Evolutionary conservation across 2,329 filamentous ascomycete genomes (phyloP), one percentile per base, ranked within the genome.

Genomic region (Arthrobotrys pseudoclavata): DNA sequence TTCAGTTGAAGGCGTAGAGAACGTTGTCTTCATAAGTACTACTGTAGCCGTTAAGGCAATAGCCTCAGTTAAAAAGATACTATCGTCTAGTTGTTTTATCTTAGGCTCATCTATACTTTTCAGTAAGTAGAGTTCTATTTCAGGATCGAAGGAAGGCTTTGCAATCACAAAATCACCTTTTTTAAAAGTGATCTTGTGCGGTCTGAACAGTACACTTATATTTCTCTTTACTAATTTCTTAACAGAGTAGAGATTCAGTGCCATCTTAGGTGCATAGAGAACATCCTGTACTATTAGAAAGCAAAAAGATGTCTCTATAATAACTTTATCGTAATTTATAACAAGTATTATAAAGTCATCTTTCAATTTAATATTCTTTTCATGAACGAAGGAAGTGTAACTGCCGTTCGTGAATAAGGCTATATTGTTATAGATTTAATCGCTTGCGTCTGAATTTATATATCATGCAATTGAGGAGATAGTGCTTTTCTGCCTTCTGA

Each of bases 161-260:
- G 18, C 10, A n/a, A 55, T 55, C 3, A 55, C 10, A 7, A 26
- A 57, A 67, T 67, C 31, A n/a, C 10, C 12, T 24, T 24, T 22
- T 48, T 24, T 48, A 24, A 48, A 10, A 12, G 24, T 12, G 15
- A 48, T 24, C 24, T 48, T 1, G 1, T 48, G 12, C 3, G 12
- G 5, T 22, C 24, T 24, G 24, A 48, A 48, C 18, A 7, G 15
- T 48, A 48, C 12, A 48, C 9, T 24, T 5, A 48, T 48, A 24
- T 24, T 9, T 57, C n/a, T 48, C 2, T 67, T 26, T 57, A 67
- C 57, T 48, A 48, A 20, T 67, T 48, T 48, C 12, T n/a, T 48
- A 48, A 48, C n/a, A 15, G 18, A 48, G 29, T 29, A 22, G 31
- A 48, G 24, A 12, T 67, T 48, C 13, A 67, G n/a, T 48, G 31